Conservation (phyloP, 768 basidiomycete species). For the Russula ochroleuca region DNA sequence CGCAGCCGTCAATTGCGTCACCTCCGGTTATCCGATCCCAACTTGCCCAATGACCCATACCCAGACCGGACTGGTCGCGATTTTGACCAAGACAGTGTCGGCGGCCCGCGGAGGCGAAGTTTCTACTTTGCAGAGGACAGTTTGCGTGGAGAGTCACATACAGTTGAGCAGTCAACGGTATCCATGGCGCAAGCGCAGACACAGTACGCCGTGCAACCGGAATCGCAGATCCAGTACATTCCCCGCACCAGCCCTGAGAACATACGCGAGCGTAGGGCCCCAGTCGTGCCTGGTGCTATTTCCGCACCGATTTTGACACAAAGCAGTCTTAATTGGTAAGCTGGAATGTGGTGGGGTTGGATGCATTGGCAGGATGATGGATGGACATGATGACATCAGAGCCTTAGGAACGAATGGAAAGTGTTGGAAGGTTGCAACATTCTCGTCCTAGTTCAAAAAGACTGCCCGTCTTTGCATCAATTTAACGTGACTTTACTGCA, state of each 20-base stretch:
- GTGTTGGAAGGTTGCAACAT: background rate
- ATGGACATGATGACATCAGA: background rate
- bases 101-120: constrained; percentile 65
- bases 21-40: constrained; percentile 58
- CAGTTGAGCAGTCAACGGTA: background rate
- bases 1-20: constrained; percentile 66
- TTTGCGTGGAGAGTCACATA: constrained; percentile 40
- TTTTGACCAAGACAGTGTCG: constrained; percentile 73
- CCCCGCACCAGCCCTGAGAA: constrained; percentile 33
- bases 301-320: constrained; percentile 73
- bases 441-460: constrained; percentile 7
- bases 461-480: constrained; percentile 4
- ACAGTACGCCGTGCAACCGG: constrained; percentile 30
- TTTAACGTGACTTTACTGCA: background rate
- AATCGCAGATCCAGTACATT: constrained; percentile 37
- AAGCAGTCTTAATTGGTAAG: constrained; percentile 84
- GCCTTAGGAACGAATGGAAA: background rate
- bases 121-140: constrained; percentile 90
- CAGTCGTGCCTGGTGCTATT: constrained; percentile 56
- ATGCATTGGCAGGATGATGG: background rate
- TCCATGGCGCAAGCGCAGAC: constrained; percentile 41
- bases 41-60: constrained; percentile 42
- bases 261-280: constrained; percentile 55
- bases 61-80: constrained; percentile 54
- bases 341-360: background rate